Conservation (phyloP, 306 rosid genomes). For the Morella rubra region DNA sequence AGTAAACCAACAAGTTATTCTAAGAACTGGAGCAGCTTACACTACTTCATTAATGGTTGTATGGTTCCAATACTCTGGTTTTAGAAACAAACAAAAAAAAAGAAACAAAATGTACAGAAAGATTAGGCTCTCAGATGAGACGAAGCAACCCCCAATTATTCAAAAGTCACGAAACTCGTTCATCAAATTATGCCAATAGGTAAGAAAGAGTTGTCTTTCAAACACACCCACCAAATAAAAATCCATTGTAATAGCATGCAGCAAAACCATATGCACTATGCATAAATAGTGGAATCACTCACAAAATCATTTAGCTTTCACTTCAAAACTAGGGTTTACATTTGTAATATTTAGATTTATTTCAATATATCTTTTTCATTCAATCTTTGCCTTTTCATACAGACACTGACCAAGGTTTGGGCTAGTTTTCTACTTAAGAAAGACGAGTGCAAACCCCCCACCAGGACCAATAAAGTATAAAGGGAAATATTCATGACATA, state of each 20-base stretch:
- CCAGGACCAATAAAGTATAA: neutral
- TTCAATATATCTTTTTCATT: neutral
- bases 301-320: neutral
- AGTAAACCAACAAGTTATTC: neutral
- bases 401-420: neutral
- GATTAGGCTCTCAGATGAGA: too few species aligned
- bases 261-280: neutral
- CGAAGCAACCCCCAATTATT: too few species aligned
- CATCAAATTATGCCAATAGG: neutral
- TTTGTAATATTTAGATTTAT: neutral
- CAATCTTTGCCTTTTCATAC: neutral
- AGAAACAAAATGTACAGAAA: too few species aligned
- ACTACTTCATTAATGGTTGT: neutral
- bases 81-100: neutral
- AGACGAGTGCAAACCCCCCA: neutral
- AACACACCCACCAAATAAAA: neutral
- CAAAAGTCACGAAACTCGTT: neutral
- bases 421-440: neutral
- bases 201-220: neutral
- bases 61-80: neutral
- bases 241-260: neutral
- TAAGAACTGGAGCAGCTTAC: neutral
- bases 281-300: neutral
- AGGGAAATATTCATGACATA: neutral
- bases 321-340: neutral